These are phyloP conservation scores for Chrysanthemum lavandulifolium DNA, from an alignment of 129 eudicot genomes.

Conservation along the genomic window DNA sequence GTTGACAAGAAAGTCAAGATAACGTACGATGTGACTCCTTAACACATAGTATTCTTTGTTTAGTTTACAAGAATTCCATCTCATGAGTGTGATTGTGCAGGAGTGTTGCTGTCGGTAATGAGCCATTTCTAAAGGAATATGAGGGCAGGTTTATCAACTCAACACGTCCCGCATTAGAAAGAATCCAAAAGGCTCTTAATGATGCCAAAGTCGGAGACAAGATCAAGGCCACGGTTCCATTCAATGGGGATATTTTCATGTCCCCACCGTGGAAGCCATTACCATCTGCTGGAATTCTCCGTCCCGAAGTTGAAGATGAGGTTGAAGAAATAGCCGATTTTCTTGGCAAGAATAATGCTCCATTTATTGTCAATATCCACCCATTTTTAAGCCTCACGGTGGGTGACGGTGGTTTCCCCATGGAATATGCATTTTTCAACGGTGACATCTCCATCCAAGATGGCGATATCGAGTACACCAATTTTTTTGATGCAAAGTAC, in stretches of 20 bases:
- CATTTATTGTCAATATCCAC: conserved; percentile 60
- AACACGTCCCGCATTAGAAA: conserved; percentile 45
- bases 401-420: conserved; percentile 38
- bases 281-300: conserved; percentile 56
- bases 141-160: conserved; percentile 39
- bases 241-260: conserved; percentile 59
- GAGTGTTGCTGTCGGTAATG: conserved; percentile 66
- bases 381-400: conserved; percentile 54
- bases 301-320: conserved; percentile 41
- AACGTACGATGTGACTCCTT: conserved; percentile 14
- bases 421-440: conserved; percentile 61
- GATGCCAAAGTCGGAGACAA: conserved; percentile 50
- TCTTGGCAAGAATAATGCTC: conserved; percentile 37
- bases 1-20: conserved; percentile 29
- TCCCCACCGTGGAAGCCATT: conserved; percentile 32
- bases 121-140: conserved; percentile 56
- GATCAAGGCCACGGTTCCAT: conserved; percentile 62
- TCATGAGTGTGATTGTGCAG: conserved; percentile 29
- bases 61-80: neutral
- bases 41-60: neutral
- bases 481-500: conserved; percentile 60
- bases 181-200: conserved; percentile 54
- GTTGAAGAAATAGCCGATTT: conserved; percentile 47
- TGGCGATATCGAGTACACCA: conserved; percentile 33
- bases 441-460: conserved; percentile 43